These are phyloP conservation scores for Wickerhamomyces bovis DNA, from an alignment of 805 yeast species.

Conservation along the genomic window DNA sequence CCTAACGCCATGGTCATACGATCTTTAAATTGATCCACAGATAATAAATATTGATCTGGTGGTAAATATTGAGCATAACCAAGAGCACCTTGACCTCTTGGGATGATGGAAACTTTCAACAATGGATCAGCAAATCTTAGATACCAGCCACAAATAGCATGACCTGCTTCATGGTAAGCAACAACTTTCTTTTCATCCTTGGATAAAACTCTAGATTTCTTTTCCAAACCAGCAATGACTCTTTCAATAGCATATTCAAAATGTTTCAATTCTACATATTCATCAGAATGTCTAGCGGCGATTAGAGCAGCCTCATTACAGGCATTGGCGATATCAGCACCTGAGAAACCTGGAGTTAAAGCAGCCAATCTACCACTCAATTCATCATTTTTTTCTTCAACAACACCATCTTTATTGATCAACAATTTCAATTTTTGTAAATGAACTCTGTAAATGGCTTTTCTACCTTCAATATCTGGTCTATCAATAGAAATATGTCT, in stretches of 20 bases:
- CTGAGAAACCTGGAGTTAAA: constrained; percentile 95
- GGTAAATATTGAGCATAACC: constrained; percentile 98
- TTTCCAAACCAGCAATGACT: constrained; percentile 93
- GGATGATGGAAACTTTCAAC: constrained; percentile 91
- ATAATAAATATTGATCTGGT: constrained; percentile 77
- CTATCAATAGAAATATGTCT: constrained; percentile 87
- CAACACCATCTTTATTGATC: constrained; percentile 30
- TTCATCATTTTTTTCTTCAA: constrained; percentile 35
- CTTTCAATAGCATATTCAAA: constrained; percentile 97
- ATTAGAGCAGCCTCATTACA: constrained; percentile 96
- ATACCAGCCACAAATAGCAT: constrained; percentile 97
- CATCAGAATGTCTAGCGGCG: constrained; percentile 81
- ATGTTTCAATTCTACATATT: constrained; percentile 66
- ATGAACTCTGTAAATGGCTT: constrained; percentile 87
- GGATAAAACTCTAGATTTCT: constrained; percentile 75
- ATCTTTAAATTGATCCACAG: constrained; percentile 73
- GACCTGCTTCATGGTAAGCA: constrained; percentile 99
- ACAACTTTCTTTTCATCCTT: constrained; percentile 85
- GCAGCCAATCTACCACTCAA: constrained; percentile 90
- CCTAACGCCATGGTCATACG: constrained; percentile 97
- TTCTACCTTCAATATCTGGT: constrained; percentile 94
- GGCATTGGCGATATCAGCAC: constrained; percentile 97
- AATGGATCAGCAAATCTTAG: constrained; percentile 88
- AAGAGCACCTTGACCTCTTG: constrained; percentile 93
- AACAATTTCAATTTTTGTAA: constrained; percentile 62